These are phyloP conservation scores for Oldenlandia corymbosa DNA, from an alignment of 257 asterid species.

Conservation along the genomic window DNA sequence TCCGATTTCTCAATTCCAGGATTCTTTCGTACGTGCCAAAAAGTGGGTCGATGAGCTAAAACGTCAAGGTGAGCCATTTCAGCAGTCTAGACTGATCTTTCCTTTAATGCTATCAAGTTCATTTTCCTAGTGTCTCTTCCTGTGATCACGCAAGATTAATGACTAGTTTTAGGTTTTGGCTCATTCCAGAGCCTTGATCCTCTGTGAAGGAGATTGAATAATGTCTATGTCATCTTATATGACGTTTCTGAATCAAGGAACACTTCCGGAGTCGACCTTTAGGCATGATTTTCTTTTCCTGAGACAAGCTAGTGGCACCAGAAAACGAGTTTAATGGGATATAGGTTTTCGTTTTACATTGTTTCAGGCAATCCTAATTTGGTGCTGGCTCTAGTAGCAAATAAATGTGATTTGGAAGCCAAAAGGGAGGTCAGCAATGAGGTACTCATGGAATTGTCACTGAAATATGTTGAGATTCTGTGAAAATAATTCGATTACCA, in stretches of 20 bases:
- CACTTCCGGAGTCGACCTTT: too few species aligned
- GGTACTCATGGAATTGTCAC: neutral
- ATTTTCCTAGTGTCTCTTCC: too few species aligned
- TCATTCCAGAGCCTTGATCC: too few species aligned
- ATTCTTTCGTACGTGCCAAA: constrained; percentile 20
- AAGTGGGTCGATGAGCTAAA: constrained; percentile 22
- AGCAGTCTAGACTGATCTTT: neutral
- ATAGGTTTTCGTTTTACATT: neutral
- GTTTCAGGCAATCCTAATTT: constrained; percentile 19
- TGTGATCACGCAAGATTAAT: too few species aligned
- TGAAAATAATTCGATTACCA: neutral
- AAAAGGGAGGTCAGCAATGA: constrained; percentile 16
- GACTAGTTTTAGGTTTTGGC: too few species aligned
- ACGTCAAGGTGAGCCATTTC: constrained; percentile 13
- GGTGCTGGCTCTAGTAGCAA: constrained; percentile 26
- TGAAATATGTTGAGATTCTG: too few species aligned
- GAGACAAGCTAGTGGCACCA: neutral
- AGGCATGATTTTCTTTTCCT: too few species aligned
- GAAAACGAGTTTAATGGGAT: too few species aligned
- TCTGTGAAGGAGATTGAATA: too few species aligned
- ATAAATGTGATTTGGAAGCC: constrained; percentile 21
- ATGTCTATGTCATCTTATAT: too few species aligned
- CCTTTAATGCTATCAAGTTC: neutral
- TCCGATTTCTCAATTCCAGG: constrained; percentile 3
- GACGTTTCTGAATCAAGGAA: too few species aligned